A percentile compares a stretch with the other conserved stretches of the same genome.
These are phyloP conservation scores for Hygrophoropsis aurantiaca DNA, from an alignment of 768 basidiomycete species.

Conservation along the genomic window DNA sequence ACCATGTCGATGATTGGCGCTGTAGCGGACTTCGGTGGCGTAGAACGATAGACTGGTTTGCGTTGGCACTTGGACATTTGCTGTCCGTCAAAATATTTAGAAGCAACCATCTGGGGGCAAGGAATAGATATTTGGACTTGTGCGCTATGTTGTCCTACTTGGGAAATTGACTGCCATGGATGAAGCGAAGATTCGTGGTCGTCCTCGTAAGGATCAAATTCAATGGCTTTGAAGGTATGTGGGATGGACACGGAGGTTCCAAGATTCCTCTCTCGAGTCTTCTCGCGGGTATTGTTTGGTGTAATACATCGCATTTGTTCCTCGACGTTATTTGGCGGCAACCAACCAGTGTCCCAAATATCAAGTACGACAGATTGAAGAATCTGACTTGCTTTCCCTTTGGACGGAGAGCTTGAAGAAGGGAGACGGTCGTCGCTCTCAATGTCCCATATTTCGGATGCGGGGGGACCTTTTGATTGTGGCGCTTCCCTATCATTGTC, in stretches of 20 bases:
- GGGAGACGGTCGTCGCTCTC: conserved; percentile 38
- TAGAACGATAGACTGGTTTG: no score
- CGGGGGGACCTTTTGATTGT: conserved; percentile 7
- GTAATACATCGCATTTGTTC: background rate
- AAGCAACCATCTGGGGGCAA: conserved; percentile 6
- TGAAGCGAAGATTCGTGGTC: conserved; percentile 28
- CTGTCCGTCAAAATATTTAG: conserved; percentile 13
- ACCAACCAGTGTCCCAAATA: conserved; percentile 31
- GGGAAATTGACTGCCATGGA: conserved; percentile 61
- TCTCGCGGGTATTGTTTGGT: background rate
- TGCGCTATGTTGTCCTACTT: conserved; percentile 26
- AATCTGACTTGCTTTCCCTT: background rate
- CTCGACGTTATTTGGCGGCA: conserved; percentile 7
- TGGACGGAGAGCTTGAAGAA: conserved; percentile 17
- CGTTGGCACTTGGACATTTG: background rate
- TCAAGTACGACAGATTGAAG: conserved; percentile 37
- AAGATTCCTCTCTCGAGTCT: background rate
- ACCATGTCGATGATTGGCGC: no score
- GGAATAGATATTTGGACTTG: background rate
- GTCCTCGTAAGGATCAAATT: conserved; percentile 1
- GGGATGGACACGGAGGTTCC: background rate
- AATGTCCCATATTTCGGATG: conserved; percentile 58
- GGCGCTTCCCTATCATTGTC: no score
- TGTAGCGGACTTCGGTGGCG: no score
- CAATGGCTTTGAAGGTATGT: conserved; percentile 1